Percentiles rank a stretch among this genome's conserved stretches.
Conservation (phyloP, 148 eudicot species). For the Agrostemma githago region DNA sequence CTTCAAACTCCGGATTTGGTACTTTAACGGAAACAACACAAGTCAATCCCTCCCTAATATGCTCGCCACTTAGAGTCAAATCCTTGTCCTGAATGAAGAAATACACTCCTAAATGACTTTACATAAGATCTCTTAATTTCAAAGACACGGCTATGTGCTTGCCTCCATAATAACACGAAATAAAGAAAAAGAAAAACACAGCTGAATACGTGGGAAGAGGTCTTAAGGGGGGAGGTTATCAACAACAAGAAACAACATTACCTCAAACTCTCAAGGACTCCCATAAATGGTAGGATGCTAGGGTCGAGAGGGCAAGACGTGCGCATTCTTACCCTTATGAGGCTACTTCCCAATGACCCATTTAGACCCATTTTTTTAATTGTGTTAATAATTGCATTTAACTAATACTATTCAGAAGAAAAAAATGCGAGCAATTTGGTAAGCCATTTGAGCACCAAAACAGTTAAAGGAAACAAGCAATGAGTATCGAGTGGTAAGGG, state of each 20-base stretch:
- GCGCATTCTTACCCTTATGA: neutral
- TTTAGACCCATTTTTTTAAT: neutral
- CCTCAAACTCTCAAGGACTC: too few relatives aligned
- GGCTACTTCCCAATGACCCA: neutral
- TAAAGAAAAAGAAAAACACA: neutral
- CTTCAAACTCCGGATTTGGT: slow-evolving; percentile 96
- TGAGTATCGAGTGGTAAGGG: neutral
- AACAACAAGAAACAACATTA: too few relatives aligned
- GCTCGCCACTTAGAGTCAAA: slow-evolving; percentile 82
- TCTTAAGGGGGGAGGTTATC: neutral
- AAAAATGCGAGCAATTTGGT: neutral
- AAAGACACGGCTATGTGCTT: neutral
- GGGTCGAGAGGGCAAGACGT: neutral
- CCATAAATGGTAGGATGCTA: neutral
- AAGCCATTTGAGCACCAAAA: neutral
- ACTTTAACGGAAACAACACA: slow-evolving; percentile 92
- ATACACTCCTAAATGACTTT: neutral
- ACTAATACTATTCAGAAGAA: too few relatives aligned
- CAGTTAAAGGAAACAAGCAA: neutral
- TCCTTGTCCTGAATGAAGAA: slow-evolving; percentile 69
- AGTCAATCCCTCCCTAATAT: slow-evolving; percentile 88
- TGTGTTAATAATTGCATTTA: neutral
- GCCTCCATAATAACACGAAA: neutral
- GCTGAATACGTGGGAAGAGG: neutral
- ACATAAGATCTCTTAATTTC: neutral